phyloP scores from a whole-genome alignment of 345 rosid genomes.

The Gossypium herbaceum region DNA sequence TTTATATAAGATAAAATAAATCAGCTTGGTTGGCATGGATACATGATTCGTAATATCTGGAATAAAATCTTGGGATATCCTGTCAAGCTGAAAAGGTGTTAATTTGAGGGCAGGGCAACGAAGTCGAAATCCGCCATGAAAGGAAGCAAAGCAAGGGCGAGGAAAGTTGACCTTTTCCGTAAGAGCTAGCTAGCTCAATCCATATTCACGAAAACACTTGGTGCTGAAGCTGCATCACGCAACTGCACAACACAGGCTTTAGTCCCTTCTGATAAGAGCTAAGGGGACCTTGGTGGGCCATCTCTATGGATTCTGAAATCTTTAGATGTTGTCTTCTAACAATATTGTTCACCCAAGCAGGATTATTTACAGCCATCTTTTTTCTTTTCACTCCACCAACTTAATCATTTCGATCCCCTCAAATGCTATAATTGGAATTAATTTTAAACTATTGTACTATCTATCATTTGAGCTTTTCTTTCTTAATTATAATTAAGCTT shows the following conservation, averaged over 20 bases:
- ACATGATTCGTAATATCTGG: neutral
- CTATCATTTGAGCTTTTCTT: no score
- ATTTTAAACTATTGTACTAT: no score
- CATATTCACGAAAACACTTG: constrained; percentile 7
- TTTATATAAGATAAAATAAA: no score
- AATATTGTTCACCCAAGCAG: neutral
- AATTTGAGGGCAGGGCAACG: neutral
- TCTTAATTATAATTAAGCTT: no score
- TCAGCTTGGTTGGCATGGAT: neutral
- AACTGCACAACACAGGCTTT: constrained; percentile 15
- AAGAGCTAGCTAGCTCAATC: neutral
- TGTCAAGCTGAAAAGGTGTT: constrained; percentile 18
- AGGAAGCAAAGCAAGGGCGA: constrained; percentile 9
- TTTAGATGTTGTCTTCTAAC: constrained; percentile 1
- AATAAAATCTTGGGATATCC: constrained; percentile 12
- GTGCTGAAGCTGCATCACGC: constrained; percentile 22
- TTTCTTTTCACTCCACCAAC: neutral
- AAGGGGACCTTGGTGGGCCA: constrained; percentile 17
- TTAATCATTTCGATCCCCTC: neutral
- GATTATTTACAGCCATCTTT: neutral
- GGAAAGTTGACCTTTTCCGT: constrained; percentile 17
- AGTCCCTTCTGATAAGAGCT: constrained; percentile 25
- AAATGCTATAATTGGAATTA: neutral
- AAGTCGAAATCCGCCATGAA: neutral
- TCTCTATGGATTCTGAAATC: constrained; percentile 24